Percentiles rank a stretch among this genome's conserved stretches.
Evolutionary conservation across 1,284 basidiomycete species (phyloP).

Genomic region (Ceratobasidium sp.): DNA sequence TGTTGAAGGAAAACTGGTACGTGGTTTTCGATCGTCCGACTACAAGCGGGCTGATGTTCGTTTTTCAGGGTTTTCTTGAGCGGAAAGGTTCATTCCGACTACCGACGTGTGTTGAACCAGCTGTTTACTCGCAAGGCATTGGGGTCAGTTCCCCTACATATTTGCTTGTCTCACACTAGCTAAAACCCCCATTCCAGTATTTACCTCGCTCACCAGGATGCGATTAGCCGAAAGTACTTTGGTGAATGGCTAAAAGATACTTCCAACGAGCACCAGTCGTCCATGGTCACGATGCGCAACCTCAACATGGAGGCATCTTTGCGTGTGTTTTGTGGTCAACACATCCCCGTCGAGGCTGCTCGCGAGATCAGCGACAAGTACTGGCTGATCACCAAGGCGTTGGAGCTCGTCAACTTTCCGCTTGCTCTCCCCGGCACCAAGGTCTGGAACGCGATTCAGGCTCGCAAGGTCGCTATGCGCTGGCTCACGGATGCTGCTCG

Average conservation of each 20-base stretch:
- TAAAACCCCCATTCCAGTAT: constrained; percentile 65
- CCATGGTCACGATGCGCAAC: constrained; percentile 93
- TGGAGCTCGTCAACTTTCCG: constrained; percentile 99
- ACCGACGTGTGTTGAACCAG: constrained; percentile 90
- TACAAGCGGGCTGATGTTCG: background rate
- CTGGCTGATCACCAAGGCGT: constrained; percentile 94
- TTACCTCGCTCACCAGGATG: constrained; percentile 90
- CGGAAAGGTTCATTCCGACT: constrained; percentile 94
- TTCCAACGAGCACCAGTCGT: constrained; percentile 68
- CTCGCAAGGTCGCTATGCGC: constrained; percentile 88
- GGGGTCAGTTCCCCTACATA: constrained; percentile 66
- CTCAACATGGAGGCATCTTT: constrained; percentile 99
- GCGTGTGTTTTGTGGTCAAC: constrained; percentile 92
- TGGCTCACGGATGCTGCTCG: constrained; percentile 86
- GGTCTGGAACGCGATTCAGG: constrained; percentile 94
- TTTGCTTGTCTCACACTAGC: constrained; percentile 49
- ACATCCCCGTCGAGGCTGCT: constrained; percentile 85
- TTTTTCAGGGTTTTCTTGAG: constrained; percentile 90
- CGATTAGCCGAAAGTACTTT: constrained; percentile 84
- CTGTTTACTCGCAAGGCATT: constrained; percentile 96
- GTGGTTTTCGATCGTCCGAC: constrained; percentile 48
- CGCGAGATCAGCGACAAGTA: constrained; percentile 92
- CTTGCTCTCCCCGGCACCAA: constrained; percentile 96
- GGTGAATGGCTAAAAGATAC: constrained; percentile 70
- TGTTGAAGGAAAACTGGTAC: constrained; percentile 92